Evolutionary conservation across 495 filamentous ascomycete species (phyloP).

Genomic region (Daldinia concentrica): DNA sequence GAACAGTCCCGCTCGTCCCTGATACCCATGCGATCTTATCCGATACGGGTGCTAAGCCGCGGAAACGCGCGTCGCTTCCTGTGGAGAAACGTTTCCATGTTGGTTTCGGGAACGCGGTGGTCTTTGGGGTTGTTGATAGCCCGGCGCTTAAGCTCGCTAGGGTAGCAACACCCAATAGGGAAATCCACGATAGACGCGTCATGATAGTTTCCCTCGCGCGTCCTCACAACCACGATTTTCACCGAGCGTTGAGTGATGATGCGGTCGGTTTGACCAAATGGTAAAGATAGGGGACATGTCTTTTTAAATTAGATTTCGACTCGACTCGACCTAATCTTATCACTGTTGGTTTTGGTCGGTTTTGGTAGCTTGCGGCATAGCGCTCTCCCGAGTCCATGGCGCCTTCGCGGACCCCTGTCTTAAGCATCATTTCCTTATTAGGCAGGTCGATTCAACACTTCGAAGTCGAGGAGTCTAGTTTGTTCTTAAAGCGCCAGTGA

Average conservation of each 20-base stretch:
- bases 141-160: slow-evolving; percentile 4
- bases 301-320: slow-evolving; percentile 11
- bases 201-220: not conserved
- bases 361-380: slow-evolving; percentile 8
- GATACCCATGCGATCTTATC: slow-evolving; percentile 32
- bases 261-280: not conserved
- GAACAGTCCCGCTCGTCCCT: slow-evolving; percentile 30
- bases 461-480: too few species aligned
- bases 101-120: not conserved
- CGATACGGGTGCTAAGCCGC: slow-evolving; percentile 32
- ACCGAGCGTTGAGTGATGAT: not conserved
- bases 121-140: not conserved
- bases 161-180: not conserved
- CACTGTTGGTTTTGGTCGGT: not conserved
- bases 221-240: not conserved
- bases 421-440: slow-evolving; percentile 14
- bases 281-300: not conserved
- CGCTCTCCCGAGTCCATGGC: slow-evolving; percentile 16
- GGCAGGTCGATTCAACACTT: slow-evolving; percentile 14
- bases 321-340: slow-evolving; percentile 8
- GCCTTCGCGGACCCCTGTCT: slow-evolving; percentile 18
- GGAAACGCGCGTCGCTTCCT: slow-evolving; percentile 26
- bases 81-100: slow-evolving; percentile 26
- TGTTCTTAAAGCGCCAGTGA: not conserved
- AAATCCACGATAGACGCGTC: slow-evolving; percentile 14